Base-by-base conservation (phyloP, 768 basidiomycete genomes). In the Ramaria rubella region DNA sequence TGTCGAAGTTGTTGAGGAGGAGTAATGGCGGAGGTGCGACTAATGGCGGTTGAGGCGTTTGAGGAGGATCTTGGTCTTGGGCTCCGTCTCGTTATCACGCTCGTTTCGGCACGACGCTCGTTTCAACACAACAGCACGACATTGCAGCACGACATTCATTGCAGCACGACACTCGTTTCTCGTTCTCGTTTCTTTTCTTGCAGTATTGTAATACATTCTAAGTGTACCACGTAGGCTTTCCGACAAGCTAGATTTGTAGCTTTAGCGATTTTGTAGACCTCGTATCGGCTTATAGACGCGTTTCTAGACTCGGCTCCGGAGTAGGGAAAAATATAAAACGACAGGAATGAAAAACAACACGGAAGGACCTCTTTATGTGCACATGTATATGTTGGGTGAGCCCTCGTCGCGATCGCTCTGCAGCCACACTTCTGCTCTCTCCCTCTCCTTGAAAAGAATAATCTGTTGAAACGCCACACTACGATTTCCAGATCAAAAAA, bases 401-500 rank as follows among this genome's bases (percentile, higher is more conserved):
- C 56, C 57, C 24, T 4, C 21, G 11, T 30, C 46, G 29, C 15
- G 11, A 48, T 24, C 43, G 17, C 46, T 30, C 46, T 24, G 23
- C 46, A 48, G 29, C 7, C n/a, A 48, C 46, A 48, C 44, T 19
- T 8, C 23, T 24, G 7, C 24, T 27, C 46, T 15, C 23, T 11
- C 29, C 23, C 26, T 15, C 17, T 24, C 24, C 29, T 7, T 24
- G 11, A 11, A 48, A 19, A 21, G 40, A 40, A 40, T 17, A 42
- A 7, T n/a, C 17, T n/a, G 40, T n/a, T 42, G 23, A 17, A 12
- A 8, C 14, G 46, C 27, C 26, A 5, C 9, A 73, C 73, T 73
- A 92, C 80, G 90, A 92, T 76, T 91, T 93, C 90, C 90, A 93
- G 75, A 93, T 83, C 70, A 97, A 85, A 74, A 97, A 83, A 59